Conservation (phyloP, 2,329 filamentous ascomycete genomes). For the Penicillium sp. region DNA sequence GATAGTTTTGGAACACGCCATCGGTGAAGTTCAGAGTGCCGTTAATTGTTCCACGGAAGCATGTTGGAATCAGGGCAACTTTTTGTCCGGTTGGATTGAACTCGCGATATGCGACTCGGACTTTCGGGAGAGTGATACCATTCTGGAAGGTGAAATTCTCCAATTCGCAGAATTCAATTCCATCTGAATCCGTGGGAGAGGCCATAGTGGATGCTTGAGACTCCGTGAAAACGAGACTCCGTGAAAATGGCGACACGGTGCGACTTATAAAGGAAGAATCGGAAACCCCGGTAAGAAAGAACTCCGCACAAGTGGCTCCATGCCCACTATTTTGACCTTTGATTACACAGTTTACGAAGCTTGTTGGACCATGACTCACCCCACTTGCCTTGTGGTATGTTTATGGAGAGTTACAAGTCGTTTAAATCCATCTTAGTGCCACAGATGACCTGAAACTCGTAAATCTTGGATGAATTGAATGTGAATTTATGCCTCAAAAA, state of each 20-base stretch:
- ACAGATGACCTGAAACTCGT: too few species aligned
- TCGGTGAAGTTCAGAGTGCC: conserved; percentile 50
- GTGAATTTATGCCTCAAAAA: conserved; percentile 5
- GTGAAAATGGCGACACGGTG: too few species aligned
- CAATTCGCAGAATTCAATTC: conserved; percentile 35
- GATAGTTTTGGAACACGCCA: conserved; percentile 41
- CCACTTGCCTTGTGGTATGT: too few species aligned
- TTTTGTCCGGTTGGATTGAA: conserved; percentile 41
- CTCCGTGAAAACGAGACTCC: neutral
- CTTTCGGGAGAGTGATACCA: conserved; percentile 32
- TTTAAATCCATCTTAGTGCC: too few species aligned
- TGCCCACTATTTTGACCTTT: too few species aligned
- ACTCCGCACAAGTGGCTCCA: too few species aligned
- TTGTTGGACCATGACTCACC: too few species aligned
- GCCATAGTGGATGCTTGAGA: neutral
- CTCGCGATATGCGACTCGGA: conserved; percentile 43
- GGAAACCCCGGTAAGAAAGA: too few species aligned
- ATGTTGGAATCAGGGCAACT: conserved; percentile 54
- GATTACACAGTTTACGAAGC: too few species aligned
- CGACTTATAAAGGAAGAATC: too few species aligned
- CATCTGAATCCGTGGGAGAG: conserved; percentile 19
- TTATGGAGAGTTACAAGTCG: too few species aligned
- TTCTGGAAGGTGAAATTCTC: conserved; percentile 41
- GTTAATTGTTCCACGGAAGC: conserved; percentile 54
- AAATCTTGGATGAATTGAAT: too few species aligned